Evolutionary conservation across 1,139 yeast species (phyloP).

Genomic region (Hyphopichia wangnamkhiaoensis): DNA sequence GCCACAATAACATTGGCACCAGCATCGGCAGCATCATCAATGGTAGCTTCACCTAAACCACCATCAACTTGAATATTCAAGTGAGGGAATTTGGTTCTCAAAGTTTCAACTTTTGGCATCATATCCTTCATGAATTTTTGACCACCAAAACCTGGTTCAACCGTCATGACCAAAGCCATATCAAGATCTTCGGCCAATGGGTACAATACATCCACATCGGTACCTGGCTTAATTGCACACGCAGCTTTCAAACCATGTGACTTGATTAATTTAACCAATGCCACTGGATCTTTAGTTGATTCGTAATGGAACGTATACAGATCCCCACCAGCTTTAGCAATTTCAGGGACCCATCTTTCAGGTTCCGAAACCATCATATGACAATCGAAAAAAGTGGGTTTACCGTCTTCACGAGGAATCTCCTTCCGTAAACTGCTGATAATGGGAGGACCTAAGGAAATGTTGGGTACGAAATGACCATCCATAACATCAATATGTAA

Average conservation of each 20-base stretch:
- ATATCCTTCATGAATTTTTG: slow-evolving; percentile 92
- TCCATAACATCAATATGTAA: slow-evolving; percentile 98
- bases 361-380: slow-evolving; percentile 99
- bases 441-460: slow-evolving; percentile 90
- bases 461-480: slow-evolving; percentile 97
- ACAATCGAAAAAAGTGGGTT: slow-evolving; percentile 83
- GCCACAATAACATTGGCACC: slow-evolving; percentile 99
- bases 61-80: slow-evolving; percentile 96
- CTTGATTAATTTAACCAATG: slow-evolving; percentile 74
- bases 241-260: slow-evolving; percentile 89
- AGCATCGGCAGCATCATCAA: slow-evolving; percentile 83
- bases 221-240: slow-evolving; percentile 92
- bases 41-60: slow-evolving; percentile 85
- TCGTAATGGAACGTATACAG: slow-evolving; percentile 96
- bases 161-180: slow-evolving; percentile 96
- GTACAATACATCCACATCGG: slow-evolving; percentile 81
- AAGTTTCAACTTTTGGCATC: slow-evolving; percentile 90
- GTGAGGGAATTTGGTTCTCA: slow-evolving; percentile 73
- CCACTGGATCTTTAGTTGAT: slow-evolving; percentile 79
- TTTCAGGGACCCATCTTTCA: slow-evolving; percentile 90
- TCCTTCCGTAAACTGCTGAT: slow-evolving; percentile 76
- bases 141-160: slow-evolving; percentile 99
- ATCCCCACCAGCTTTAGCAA: slow-evolving; percentile 95
- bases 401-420: slow-evolving; percentile 56
- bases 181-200: slow-evolving; percentile 79